Base-by-base conservation (phyloP, 2,329 filamentous ascomycete species). In the Cladophialophora bantiana region DNA sequence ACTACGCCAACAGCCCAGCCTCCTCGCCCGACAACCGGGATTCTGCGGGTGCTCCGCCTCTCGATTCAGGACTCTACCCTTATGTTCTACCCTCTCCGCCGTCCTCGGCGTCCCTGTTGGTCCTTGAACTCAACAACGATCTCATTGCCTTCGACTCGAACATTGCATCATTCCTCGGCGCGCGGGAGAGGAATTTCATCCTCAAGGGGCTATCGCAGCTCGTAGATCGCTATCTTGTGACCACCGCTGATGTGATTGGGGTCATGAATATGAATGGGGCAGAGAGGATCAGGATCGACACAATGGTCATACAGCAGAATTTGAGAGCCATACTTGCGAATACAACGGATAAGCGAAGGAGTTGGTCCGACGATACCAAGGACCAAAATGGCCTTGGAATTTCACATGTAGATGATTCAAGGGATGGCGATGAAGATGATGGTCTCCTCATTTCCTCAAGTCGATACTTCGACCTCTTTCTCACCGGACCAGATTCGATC, bases 241-340 rank as follows among this genome's bases (percentile, higher is more conserved):
- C 88, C 67, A 91, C 91, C 69, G 88, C 89, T 1, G 82, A 84
- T 18, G 86, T 87, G 75, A 90, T 94, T 53, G 88, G 89, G 58
- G 89, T 90, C 7, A 94, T 99, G 89, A 97, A 99, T 77, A 82
- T 81, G 42, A 87, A 90, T 73, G 95, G 95, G 50, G 92, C 90
- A 67, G 88, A 89, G n/a, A 87, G 93, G 42, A 93, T 99, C 87
- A 90, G 93, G 77, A 87, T 98, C 74, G 97, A 99, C 77, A 93
- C 97, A 57, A 85, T 97, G 31, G 95, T 99, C 48, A 83, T 99
- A 59, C 94, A 98, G 79, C 95, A 99, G 77, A 97, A 97, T 74
- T 87, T 99, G 63, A 97, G 97, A 82, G 96, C 96, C 72, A 89
- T 99, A 61, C 93, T 82, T 56, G 73, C 80, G n/a, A 74, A 76